Conservation (phyloP, 2,329 filamentous ascomycete genomes). For the Aureobasidium melanogenum region DNA sequence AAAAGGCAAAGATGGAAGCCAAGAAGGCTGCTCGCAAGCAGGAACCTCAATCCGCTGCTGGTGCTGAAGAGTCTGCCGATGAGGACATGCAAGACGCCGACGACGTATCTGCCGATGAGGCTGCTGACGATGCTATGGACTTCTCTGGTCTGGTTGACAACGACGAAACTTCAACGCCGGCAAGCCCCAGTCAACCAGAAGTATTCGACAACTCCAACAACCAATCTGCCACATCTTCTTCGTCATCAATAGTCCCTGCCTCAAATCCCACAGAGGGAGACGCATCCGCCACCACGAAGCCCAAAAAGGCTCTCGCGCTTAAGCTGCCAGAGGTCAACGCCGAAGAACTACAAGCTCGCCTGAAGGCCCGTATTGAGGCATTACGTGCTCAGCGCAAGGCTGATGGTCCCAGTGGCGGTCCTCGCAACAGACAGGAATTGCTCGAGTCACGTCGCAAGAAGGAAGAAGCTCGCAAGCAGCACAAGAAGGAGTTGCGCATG, state of each 20-base stretch:
- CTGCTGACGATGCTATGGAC: constrained; percentile 20
- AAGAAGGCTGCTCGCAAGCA: constrained; percentile 27
- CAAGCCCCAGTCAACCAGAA: constrained; percentile 29
- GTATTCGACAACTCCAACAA: constrained; percentile 31
- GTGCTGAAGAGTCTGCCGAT: constrained; percentile 22
- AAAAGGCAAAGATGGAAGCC: constrained; percentile 29
- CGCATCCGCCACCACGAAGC: constrained; percentile 16
- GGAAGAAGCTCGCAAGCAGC: constrained; percentile 73
- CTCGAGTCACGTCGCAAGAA: constrained; percentile 84
- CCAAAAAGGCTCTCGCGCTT: constrained; percentile 17
- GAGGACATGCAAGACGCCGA: constrained; percentile 20
- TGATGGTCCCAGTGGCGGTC: constrained; percentile 71
- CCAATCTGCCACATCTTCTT: constrained; percentile 36
- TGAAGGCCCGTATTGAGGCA: constrained; percentile 75
- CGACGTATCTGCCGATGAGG: constrained; percentile 23
- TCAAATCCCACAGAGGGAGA: constrained; percentile 20
- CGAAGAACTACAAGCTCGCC: constrained; percentile 64
- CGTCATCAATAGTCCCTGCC: constrained; percentile 36
- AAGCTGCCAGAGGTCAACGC: constrained; percentile 54
- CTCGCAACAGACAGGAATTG: constrained; percentile 80
- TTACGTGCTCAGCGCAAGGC: constrained; percentile 81
- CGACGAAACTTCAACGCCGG: constrained; percentile 23
- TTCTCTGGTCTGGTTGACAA: constrained; percentile 16
- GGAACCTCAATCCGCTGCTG: constrained; percentile 18
- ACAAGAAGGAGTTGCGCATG: constrained; percentile 77